Percentiles rank a stretch among this genome's conserved stretches.
phyloP scores from a whole-genome alignment of 345 rosid species.

The Mercurialis annua region DNA sequence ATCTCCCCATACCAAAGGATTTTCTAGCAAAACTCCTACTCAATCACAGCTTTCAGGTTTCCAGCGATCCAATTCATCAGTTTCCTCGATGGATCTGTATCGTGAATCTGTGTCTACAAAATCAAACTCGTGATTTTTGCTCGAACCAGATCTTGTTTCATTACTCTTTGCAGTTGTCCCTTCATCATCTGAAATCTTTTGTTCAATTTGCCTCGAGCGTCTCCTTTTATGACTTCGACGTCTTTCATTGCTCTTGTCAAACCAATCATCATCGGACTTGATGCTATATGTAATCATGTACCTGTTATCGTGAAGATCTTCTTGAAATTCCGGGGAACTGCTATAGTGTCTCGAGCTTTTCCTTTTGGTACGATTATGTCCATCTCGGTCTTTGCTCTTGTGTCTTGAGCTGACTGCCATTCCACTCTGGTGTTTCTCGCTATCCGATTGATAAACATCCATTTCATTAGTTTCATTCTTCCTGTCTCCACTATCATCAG shows the following conservation, averaged over 20 bases:
- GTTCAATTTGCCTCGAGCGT: slow-evolving; percentile 13
- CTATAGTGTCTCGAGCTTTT: slow-evolving; percentile 21
- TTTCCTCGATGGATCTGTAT: slow-evolving; percentile 1
- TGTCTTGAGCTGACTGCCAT: slow-evolving; percentile 27
- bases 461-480: slow-evolving; percentile 17
- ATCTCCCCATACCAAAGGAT: not conserved
- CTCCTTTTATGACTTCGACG: slow-evolving; percentile 25
- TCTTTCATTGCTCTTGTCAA: slow-evolving; percentile 26
- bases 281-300: not conserved
- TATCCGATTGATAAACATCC: slow-evolving; percentile 15
- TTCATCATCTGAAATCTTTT: slow-evolving; percentile 20
- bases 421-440: slow-evolving; percentile 13
- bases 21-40: not conserved
- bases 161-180: slow-evolving; percentile 2
- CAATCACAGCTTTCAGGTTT: slow-evolving; percentile 18
- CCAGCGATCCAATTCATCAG: slow-evolving; percentile 26
- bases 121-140: not conserved
- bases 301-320: slow-evolving; percentile 15
- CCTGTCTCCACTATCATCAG: slow-evolving; percentile 4
- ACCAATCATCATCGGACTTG: slow-evolving; percentile 26
- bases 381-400: slow-evolving; percentile 15
- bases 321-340: slow-evolving; percentile 8
- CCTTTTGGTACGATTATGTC: slow-evolving; percentile 17
- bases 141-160: slow-evolving; percentile 7
- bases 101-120: not conserved